phyloP scores from a whole-genome alignment of 2,329 filamentous ascomycete species.

The Monilinia aucupariae region DNA sequence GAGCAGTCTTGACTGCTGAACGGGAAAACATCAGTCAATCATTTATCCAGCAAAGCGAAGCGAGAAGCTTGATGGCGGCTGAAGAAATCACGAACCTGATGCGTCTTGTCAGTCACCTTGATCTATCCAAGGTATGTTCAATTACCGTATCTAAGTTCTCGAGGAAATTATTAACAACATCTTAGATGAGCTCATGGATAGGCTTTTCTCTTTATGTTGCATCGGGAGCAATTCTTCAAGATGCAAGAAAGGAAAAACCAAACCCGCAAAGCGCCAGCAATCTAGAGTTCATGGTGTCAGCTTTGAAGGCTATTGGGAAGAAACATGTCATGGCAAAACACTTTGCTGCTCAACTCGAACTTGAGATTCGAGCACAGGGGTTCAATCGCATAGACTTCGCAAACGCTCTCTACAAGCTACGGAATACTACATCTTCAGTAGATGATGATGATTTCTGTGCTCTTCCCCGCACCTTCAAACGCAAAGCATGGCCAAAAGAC shows the following conservation, averaged over 20 bases:
- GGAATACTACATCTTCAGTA: too few species aligned
- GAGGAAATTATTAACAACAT: conserved; percentile 16
- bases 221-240: conserved; percentile 74
- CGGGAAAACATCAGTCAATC: conserved; percentile 60
- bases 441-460: background rate
- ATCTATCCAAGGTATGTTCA: conserved; percentile 43
- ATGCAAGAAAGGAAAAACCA: conserved; percentile 47
- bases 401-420: background rate
- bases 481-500: background rate
- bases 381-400: background rate
- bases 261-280: conserved; percentile 37
- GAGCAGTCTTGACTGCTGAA: conserved; percentile 77
- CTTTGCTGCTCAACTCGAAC: conserved; percentile 76
- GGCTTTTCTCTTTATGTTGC: conserved; percentile 83
- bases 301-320: conserved; percentile 70
- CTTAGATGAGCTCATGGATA: conserved; percentile 68
- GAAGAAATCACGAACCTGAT: conserved; percentile 81
- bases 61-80: conserved; percentile 71
- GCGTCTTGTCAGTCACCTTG: conserved; percentile 68
- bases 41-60: conserved; percentile 65
- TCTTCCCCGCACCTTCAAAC: background rate
- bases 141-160: background rate
- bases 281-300: conserved; percentile 70
- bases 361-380: conserved; percentile 60
- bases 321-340: conserved; percentile 73